Evolutionary conservation across 1,139 yeast genomes (phyloP), one percentile per base, ranked within the genome.

Genomic region (Suhomyces bolitotheri): DNA sequence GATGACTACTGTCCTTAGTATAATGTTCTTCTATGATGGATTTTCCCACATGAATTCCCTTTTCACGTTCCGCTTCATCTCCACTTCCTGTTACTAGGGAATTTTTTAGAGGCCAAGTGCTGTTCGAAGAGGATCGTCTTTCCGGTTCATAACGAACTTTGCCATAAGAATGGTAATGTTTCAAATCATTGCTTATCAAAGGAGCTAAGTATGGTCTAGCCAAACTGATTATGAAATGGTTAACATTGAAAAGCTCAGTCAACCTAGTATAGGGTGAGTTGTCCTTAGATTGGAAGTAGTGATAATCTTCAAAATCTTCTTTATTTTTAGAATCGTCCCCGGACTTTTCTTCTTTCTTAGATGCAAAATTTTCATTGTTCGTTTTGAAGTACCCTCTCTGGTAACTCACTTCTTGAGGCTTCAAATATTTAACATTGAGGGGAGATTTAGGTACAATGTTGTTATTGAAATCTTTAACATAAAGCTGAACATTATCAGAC

Each of bases 171-270:
- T 62, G 67, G 40, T 60, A 56, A 53, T 86, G 94, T 50, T 82
- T 82, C 52, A 88, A 72, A 52, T 89, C 97, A 45, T 87, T 84
- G 24, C 85, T 80, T 31, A 92, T 74, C 34, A 90, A 66, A 0
- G 97, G 97, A 0, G 97, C 96, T 47, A 90, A 66, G 53, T 92
- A 90, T 0, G 97, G 97, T 41, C 97, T 74, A 9, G 97, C 96
- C 47, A 90, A 70, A 22, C 96, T 85, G 0, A 89, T 88, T 16
- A 92, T 73, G 53, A 88, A 90, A 58, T 89, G 94, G 60, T 92
- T 92, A 15, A 92, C 97, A 53, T 92, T 92, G 65, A 90, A 92
- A 40, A 90, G 71, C 56, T 92, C 97, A 0, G 97, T 85, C 32
- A 92, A 72, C 40, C 96, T 68, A 0, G 95, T 85, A 56, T 90